A percentile compares a stretch with the other conserved stretches of the same genome.
phyloP scores from a whole-genome alignment of 495 filamentous ascomycete genomes.

The Aspergillus conjunctus region DNA sequence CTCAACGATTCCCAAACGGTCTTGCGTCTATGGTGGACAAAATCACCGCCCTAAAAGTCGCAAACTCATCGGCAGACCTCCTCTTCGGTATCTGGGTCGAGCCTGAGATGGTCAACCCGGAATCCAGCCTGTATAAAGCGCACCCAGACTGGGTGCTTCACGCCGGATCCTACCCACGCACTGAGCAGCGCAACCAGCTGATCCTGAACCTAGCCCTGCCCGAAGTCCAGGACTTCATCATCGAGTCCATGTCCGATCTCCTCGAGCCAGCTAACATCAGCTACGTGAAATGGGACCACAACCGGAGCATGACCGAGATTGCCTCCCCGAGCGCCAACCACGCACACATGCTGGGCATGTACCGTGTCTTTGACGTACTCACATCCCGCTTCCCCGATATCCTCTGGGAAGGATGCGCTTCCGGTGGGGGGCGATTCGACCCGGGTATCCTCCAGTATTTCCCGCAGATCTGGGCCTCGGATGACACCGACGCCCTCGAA shows the following conservation, averaged over 20 bases:
- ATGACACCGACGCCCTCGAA: slow-evolving; percentile 56
- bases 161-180: slow-evolving; percentile 53
- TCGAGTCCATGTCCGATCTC: slow-evolving; percentile 46
- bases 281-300: slow-evolving; percentile 64
- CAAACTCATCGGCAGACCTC: slow-evolving; percentile 44
- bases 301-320: slow-evolving; percentile 55
- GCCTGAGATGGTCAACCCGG: slow-evolving; percentile 61
- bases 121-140: slow-evolving; percentile 52
- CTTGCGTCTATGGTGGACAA: slow-evolving; percentile 44
- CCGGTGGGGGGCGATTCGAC: slow-evolving; percentile 58
- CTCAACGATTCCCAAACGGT: slow-evolving; percentile 54
- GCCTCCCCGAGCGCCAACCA: slow-evolving; percentile 50
- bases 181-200: slow-evolving; percentile 51
- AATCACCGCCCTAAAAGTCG: slow-evolving; percentile 44
- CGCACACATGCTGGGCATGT: slow-evolving; percentile 56
- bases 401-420: slow-evolving; percentile 60
- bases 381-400: slow-evolving; percentile 55
- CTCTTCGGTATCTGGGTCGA: slow-evolving; percentile 61
- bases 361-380: slow-evolving; percentile 55
- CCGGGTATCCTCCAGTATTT: slow-evolving; percentile 57
- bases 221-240: slow-evolving; percentile 59
- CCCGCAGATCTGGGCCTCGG: slow-evolving; percentile 60
- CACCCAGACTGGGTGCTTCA: slow-evolving; percentile 60
- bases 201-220: slow-evolving; percentile 54
- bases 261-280: slow-evolving; percentile 50